Percentiles rank a stretch among this genome's conserved stretches.
Evolutionary conservation across 495 filamentous ascomycete genomes (phyloP).

Genomic region (Corynascus novoguineensis): DNA sequence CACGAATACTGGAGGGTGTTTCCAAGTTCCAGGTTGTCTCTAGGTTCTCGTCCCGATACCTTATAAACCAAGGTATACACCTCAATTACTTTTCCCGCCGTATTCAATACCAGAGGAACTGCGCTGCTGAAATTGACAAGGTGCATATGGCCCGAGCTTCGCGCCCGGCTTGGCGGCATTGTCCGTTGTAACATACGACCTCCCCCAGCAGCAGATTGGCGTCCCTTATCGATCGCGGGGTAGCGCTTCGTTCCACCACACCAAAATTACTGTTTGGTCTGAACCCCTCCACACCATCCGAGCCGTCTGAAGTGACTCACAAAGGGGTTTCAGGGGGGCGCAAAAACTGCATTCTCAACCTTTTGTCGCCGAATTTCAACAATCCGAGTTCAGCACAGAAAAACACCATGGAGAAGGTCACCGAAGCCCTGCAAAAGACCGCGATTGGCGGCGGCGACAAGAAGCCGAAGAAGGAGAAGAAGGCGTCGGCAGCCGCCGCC

Average conservation of each 20-base stretch:
- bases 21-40: too few relatives aligned
- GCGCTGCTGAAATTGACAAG: not conserved
- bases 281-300: slow-evolving; percentile 11
- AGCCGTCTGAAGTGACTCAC: slow-evolving; percentile 27
- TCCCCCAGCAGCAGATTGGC: slow-evolving; percentile 1
- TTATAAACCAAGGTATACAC: too few relatives aligned
- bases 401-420: slow-evolving; percentile 28
- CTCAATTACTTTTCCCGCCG: not conserved
- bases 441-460: slow-evolving; percentile 31
- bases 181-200: not conserved
- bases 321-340: slow-evolving; percentile 21
- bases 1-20: too few relatives aligned
- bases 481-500: slow-evolving; percentile 35
- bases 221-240: slow-evolving; percentile 20
- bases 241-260: slow-evolving; percentile 13
- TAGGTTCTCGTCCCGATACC: not conserved
- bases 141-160: slow-evolving; percentile 2
- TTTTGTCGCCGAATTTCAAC: slow-evolving; percentile 2
- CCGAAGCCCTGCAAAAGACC: slow-evolving; percentile 32
- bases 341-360: slow-evolving; percentile 4
- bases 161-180: not conserved
- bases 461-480: slow-evolving; percentile 37
- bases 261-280: slow-evolving; percentile 16
- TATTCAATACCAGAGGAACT: not conserved
- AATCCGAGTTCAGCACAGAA: not conserved